These are phyloP conservation scores for Babesia divergens DNA, from an alignment of 169 alveolate species.

Conservation along the genomic window DNA sequence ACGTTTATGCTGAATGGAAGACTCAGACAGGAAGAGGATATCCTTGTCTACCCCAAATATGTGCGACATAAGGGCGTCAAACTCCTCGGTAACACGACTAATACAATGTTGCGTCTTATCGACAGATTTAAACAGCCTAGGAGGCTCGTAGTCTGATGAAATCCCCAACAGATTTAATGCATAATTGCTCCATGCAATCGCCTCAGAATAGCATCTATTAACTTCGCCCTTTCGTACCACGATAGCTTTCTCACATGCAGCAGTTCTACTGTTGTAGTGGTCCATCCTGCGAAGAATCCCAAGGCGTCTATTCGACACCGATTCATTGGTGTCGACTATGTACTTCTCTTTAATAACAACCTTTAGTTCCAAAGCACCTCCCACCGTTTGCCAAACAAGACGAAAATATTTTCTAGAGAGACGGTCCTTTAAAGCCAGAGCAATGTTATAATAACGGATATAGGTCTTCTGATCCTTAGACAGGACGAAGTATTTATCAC, in stretches of 20 bases:
- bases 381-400: constrained; percentile 35
- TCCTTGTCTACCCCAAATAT: constrained; percentile 11
- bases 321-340: not conserved
- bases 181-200: not conserved
- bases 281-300: not conserved
- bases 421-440: constrained; percentile 11
- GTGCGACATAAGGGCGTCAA: not conserved
- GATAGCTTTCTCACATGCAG: not conserved
- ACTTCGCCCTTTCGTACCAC: not conserved
- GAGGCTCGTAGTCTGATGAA: not conserved
- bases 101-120: not conserved
- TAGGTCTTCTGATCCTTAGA: not conserved
- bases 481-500: not conserved
- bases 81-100: not conserved
- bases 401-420: not conserved
- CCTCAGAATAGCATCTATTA: not conserved
- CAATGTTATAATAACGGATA: constrained; percentile 16
- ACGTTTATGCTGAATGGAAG: not conserved
- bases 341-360: not conserved
- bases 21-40: not conserved
- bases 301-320: not conserved
- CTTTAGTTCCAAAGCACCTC: constrained; percentile 4
- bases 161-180: not conserved
- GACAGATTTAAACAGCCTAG: not conserved
- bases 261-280: not conserved